These are phyloP conservation scores for Cladosporium halotolerans DNA, from an alignment of 2,329 filamentous ascomycete species.

Conservation along the genomic window DNA sequence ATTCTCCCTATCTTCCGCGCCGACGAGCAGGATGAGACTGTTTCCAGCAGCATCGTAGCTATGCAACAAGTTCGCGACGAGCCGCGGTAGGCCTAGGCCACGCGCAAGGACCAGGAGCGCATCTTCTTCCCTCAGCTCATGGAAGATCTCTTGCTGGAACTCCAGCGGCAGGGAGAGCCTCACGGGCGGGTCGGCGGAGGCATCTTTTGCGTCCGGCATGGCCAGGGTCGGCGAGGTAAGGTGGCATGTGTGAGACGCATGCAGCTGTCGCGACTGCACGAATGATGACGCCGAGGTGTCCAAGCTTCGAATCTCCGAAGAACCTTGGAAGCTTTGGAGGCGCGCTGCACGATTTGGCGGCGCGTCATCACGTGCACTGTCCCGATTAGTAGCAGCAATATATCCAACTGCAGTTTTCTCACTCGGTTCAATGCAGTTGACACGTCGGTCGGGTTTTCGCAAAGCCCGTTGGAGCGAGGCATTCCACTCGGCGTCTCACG, in stretches of 20 bases:
- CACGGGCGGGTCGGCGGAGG: slow-evolving; percentile 47
- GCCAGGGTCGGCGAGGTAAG: not conserved
- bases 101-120: slow-evolving; percentile 86
- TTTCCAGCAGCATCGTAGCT: slow-evolving; percentile 94
- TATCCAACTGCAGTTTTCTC: no score
- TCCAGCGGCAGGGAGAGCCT: slow-evolving; percentile 76
- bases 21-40: slow-evolving; percentile 82
- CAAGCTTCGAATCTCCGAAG: no score
- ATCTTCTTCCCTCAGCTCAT: slow-evolving; percentile 83
- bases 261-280: no score
- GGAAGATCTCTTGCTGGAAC: slow-evolving; percentile 95
- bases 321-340: no score
- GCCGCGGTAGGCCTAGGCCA: slow-evolving; percentile 82
- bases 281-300: no score
- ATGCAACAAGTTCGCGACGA: slow-evolving; percentile 93
- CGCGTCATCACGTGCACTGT: no score
- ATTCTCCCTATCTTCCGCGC: slow-evolving; percentile 89
- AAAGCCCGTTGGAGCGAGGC: no score
- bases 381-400: no score
- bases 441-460: no score
- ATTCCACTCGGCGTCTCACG: no score
- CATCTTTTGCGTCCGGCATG: slow-evolving; percentile 8
- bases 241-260: not conserved
- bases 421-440: no score
- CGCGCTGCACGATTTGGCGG: no score